These are phyloP conservation scores for Pisolithus microcarpus DNA, from an alignment of 768 basidiomycete species.

Conservation along the genomic window DNA sequence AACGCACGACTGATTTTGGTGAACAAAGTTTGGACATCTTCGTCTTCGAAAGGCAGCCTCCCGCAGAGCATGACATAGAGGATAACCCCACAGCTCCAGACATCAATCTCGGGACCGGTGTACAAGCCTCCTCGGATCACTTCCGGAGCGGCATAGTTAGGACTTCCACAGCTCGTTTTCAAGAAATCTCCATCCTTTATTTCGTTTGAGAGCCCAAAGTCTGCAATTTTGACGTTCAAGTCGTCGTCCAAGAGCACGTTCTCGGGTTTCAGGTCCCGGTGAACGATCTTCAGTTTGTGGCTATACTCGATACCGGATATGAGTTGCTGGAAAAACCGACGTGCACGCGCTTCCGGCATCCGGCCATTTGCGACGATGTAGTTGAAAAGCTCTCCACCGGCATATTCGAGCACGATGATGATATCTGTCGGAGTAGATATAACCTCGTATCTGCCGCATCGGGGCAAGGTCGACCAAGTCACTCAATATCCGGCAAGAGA, in stretches of 20 bases:
- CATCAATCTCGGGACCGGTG: constrained; percentile 96
- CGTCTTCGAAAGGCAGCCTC: constrained; percentile 93
- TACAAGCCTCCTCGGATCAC: constrained; percentile 94
- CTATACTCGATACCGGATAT: constrained; percentile 97
- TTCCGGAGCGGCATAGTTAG: constrained; percentile 98
- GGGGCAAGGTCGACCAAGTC: constrained; percentile 3
- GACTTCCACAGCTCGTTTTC: constrained; percentile 95
- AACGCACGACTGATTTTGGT: constrained; percentile 84
- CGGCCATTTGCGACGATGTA: constrained; percentile 93
- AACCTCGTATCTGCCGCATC: constrained; percentile 59
- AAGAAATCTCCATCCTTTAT: constrained; percentile 96
- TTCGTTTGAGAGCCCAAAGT: constrained; percentile 94
- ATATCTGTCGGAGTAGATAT: constrained; percentile 94
- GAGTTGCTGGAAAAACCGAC: constrained; percentile 97
- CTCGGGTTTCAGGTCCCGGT: constrained; percentile 97
- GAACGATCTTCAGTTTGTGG: constrained; percentile 93
- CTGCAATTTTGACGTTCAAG: constrained; percentile 95
- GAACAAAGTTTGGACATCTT: constrained; percentile 88
- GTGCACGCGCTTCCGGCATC: constrained; percentile 81
- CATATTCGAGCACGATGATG: constrained; percentile 97
- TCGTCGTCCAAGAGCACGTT: constrained; percentile 84
- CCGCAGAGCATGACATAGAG: constrained; percentile 98
- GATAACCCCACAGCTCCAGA: constrained; percentile 99
- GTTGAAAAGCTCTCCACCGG: constrained; percentile 95
- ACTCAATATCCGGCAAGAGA: not conserved